phyloP scores from a whole-genome alignment of 352 stramenopile genomes.

The Phytophthora colocasiae region DNA sequence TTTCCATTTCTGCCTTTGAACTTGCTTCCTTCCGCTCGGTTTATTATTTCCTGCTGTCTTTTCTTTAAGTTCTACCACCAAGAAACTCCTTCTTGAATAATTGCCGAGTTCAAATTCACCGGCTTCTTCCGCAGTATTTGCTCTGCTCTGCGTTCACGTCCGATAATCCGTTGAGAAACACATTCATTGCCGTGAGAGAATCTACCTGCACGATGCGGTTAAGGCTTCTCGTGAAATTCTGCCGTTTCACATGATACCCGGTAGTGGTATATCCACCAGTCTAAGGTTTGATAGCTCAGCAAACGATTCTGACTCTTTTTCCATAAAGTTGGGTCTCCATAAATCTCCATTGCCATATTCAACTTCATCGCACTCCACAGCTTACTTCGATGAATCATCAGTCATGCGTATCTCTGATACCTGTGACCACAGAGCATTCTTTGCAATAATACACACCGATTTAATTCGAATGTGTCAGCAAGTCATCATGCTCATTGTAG shows the following conservation, averaged over 20 bases:
- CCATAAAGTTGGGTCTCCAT: constrained; percentile 22
- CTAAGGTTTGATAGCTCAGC: constrained; percentile 17
- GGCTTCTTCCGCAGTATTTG: constrained; percentile 18
- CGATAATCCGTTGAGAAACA: constrained; percentile 22
- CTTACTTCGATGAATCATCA: constrained; percentile 2
- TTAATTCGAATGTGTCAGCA: too few species aligned
- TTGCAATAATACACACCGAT: neutral
- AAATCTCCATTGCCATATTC: constrained; percentile 12
- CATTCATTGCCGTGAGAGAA: constrained; percentile 12
- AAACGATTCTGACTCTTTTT: constrained; percentile 11
- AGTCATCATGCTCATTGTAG: too few species aligned
- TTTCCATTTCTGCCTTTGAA: neutral
- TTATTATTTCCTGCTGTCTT: constrained; percentile 1
- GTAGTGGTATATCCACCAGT: constrained; percentile 14
- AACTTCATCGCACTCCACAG: constrained; percentile 17
- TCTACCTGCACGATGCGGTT: constrained; percentile 17
- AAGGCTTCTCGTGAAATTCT: constrained; percentile 24
- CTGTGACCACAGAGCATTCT: constrained; percentile 16
- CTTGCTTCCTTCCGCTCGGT: neutral
- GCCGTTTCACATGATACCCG: too few species aligned
- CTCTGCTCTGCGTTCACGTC: constrained; percentile 3
- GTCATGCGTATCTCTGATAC: constrained; percentile 27
- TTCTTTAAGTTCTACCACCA: constrained; percentile 4
- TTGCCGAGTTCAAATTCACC: constrained; percentile 1
- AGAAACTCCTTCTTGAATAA: constrained; percentile 22